Base-by-base conservation (phyloP, 495 filamentous ascomycete species). In the Penicillium psychrofluorescens region DNA sequence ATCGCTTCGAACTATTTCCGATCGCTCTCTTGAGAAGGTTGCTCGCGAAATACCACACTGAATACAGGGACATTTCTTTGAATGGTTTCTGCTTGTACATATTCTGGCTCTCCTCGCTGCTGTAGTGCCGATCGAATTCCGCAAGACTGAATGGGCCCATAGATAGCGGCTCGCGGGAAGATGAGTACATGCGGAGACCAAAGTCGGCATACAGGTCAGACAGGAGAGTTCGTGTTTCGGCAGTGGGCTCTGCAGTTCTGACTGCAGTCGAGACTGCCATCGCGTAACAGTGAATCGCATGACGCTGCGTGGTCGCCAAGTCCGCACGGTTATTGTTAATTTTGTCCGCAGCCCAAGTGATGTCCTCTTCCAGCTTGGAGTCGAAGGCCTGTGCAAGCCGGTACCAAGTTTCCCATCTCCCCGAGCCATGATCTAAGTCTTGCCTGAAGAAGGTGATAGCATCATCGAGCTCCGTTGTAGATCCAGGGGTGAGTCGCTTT, bases 341-440 rank as follows among this genome's bases (percentile, higher is more conserved):
- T 56, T 94, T 94, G 43, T 99, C 94, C 4, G 92, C 86, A n/a
- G 81, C 83, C 92, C 94, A 97, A 6, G 90, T 83, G 9, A 94
- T 85, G 2, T 84, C 79, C 56, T 99, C 94, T 45, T 99, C 94
- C 37, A 97, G 63, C 56, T 94, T 86, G 16, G 83, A 80, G 58
- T 97, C 92, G 58, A 91, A 94, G 15, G 86, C 85, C 52, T 99
- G 92, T 9, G 84, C 92, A 6, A 96, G 74, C 38, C 92, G 81
- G 61, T 91, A 96, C 94, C 92, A 99, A 0, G 90, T 83, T 60
- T 97, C 90, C 92, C 92, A 99, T 38, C 83, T 80, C 27, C 90
- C 84, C 1, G 80, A 78, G 11, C 80, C 85, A 57, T 89, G 88
- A 50, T 95, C 85, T 2, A 99, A 67, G 52, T 97, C 91, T 46